Evolutionary conservation across 2,329 filamentous ascomycete genomes (phyloP), one percentile per base, ranked within the genome.

Genomic region (Sarocladium oryzae): DNA sequence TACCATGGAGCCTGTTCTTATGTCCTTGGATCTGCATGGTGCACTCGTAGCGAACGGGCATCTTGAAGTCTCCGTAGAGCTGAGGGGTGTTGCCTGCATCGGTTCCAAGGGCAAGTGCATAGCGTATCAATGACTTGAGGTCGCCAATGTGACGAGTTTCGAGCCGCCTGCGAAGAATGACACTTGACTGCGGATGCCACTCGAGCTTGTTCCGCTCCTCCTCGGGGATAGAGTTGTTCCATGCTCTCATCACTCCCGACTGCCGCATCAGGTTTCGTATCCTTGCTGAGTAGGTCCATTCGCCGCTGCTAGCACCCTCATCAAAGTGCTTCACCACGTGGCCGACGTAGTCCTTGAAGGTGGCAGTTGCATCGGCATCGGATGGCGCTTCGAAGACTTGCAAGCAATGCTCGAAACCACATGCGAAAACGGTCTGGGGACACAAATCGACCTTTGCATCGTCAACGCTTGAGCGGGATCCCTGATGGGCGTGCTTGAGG

Each of bases 251-350:
- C 15, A 72, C 63, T 7, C 66, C 66, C 1, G 56, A 57, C 55
- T 76, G 73, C 21, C 66, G 60, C 38, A 76, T 58, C 16, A 76
- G 57, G 55, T 75, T 76, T 32, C 71, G 68, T 58, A 76, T 68
- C 45, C 72, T 61, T 2, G 66, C 66, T 18, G 69, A 69, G 54
- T 74, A 74, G 4, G 67, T 66, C 73, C 73, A 76, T 20, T 68
- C 63, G 43, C 66, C 68, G 49, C 64, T 64, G 40, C 62, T 66
- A 37, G 64, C 57, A 2, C 67, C 66, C 23, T 73, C 70, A 36
- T 75, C 70, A 45, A 73, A 74, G 57, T 76, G 73, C 54, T 72
- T 72, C 32, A 72, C 67, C 21, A 76, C 66, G 52, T 76, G 73
- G 40, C 65, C 60, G 28, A 75, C 70, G 55, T 73, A 76, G 40